Evolutionary conservation across 2,329 filamentous ascomycete species (phyloP), one percentile per base, ranked within the genome.

Genomic region (Cladosporium sphaerospermum): DNA sequence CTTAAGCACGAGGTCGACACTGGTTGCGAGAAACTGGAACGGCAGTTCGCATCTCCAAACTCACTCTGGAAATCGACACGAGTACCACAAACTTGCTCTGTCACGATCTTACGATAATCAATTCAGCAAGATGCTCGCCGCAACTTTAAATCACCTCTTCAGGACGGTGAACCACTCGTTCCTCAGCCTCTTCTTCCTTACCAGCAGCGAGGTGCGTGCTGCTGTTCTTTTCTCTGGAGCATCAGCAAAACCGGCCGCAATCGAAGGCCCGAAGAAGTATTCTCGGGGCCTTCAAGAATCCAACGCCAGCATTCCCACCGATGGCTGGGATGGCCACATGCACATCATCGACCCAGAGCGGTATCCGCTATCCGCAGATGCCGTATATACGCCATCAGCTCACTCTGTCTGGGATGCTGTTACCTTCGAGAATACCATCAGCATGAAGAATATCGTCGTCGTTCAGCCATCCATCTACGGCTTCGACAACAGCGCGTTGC

Each of bases 271-370:
- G 6, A 14, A n/a, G 31, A 44, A 39, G 16, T 13, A 44, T 9
- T 9, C 32, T 28, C 23, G 23, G 3, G 23, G 23, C 23, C 23
- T 28, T 28, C 23, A 28, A 28, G 23, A 28, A 28, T 28, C 23
- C 23, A 28, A 28, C 7, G 23, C 23, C 23, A 28, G 23, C 23
- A 28, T 28, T 28, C 23, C 23, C 23, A 28, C 23, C 23, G 48
- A 51, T 14, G 44, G 40, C 4, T 51, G 48, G 48, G 48, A 51
- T 31, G 48, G 48, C 7, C 81, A 84, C 63, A 84, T 84, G 78
- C 82, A 85, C 63, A 75, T 84, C 33, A 72, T 83, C 45, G 78
- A 82, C 49, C 79, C 78, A 0, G 61, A 68, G 16, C 56, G 45
- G 4, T 84, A 78, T 61, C 74, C 78, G 1, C 63, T 82, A 8